Evolutionary conservation across 805 yeast species (phyloP), one percentile per base, ranked within the genome.

Genomic region (Barnettozyma wickerhamii): DNA sequence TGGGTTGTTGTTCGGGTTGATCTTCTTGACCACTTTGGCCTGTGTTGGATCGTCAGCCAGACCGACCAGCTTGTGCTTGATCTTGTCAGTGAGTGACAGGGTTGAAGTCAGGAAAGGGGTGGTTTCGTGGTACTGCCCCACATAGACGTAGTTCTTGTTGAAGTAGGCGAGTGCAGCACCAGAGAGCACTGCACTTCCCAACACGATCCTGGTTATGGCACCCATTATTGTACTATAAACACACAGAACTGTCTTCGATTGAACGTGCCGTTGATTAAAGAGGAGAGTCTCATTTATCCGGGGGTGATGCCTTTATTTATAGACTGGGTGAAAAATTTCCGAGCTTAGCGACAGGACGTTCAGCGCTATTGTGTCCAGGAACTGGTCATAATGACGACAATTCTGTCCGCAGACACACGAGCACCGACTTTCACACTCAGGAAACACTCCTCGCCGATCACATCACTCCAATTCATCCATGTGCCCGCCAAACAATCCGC

Each of bases 21-120:
- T 58, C 55, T 68, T 70, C n/a, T 68, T 64, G 28, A 55, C 56
- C 0, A 78, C 68, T 7, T 44, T 50, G 13, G 66, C 68, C 26
- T 42, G 42, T 4, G 84, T 83, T n/a, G 79, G 84, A 53, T 79
- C 83, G 15, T 60, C 76, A 43, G 84, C 68, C 24, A 63, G 48
- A 28, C 74, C 29, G 19, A 33, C 56, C 7, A 51, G 24, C 19
- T 63, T 66, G 9, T 37, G 35, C 24, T 30, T 37, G 24, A 30
- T 7, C 14, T 10, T n/a, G 6, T 24, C 15, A 9, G 3, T 14
- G 6, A 23, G 9, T 12, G 30, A 18, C n/a, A 33, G 15, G 9
- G 13, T 33, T 6, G 21, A 10, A 18, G 10, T 18, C 9, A 24
- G 24, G 19, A 30, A 37, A 5, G 41, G 37, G 10, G 54, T 51